phyloP scores from a whole-genome alignment of 495 filamentous ascomycete genomes.

The Barbatosphaeria neglecta region DNA sequence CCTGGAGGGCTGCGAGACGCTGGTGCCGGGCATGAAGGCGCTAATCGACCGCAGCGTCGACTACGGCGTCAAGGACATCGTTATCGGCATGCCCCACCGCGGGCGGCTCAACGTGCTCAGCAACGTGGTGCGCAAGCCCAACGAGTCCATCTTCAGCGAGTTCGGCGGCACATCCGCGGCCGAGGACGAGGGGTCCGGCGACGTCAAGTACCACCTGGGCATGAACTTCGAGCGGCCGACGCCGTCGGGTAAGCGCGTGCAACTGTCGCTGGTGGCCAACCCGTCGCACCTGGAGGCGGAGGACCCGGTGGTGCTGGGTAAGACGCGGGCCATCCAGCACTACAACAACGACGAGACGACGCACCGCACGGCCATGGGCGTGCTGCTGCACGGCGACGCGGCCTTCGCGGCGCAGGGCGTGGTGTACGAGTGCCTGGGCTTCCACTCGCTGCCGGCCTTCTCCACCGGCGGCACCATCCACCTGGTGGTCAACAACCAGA shows the following conservation, averaged over 20 bases:
- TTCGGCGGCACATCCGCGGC: constrained; percentile 83
- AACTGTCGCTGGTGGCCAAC: constrained; percentile 95
- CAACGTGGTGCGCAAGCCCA: constrained; percentile 97
- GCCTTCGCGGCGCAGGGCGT: constrained; percentile 93
- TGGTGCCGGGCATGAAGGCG: constrained; percentile 98
- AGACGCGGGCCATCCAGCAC: constrained; percentile 95
- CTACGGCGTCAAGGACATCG: constrained; percentile 95
- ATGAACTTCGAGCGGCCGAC: constrained; percentile 99
- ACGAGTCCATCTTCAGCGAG: constrained; percentile 98
- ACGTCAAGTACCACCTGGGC: constrained; percentile 98
- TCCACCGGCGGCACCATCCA: constrained; percentile 97
- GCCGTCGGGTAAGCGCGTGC: constrained; percentile 94
- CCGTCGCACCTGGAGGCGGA: constrained; percentile 97
- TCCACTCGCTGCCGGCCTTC: constrained; percentile 88
- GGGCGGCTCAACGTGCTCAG: constrained; percentile 95
- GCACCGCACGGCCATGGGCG: constrained; percentile 83
- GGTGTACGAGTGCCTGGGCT: constrained; percentile 97
- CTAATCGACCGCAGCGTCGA: constrained; percentile 96
- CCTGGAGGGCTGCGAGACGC: constrained; percentile 88
- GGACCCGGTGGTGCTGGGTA: constrained; percentile 93
- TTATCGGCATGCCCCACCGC: constrained; percentile 99
- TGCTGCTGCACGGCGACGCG: constrained; percentile 91
- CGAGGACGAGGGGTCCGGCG: constrained; percentile 90
- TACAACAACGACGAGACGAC: constrained; percentile 93
- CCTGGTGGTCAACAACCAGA: constrained; percentile 98